These are phyloP conservation scores for Bryum argenteum DNA, from an alignment of 225 moss, liverwort and hornwort species.

Conservation along the genomic window DNA sequence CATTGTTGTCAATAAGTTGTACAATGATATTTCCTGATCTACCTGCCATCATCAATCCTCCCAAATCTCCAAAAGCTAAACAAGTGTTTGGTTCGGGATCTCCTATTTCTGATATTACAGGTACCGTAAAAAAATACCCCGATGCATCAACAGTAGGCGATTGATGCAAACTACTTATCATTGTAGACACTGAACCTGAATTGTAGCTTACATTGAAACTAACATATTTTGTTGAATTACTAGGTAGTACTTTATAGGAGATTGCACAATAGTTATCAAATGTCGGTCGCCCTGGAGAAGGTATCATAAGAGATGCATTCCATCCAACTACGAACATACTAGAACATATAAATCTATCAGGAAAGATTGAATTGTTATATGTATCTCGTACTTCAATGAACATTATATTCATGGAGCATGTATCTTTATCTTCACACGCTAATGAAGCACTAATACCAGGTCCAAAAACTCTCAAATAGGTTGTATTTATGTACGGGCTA, in stretches of 20 bases:
- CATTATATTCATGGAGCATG: conserved; percentile 35
- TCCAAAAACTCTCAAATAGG: conserved; percentile 30
- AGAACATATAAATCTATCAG: conserved; percentile 33
- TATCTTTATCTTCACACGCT: conserved; percentile 30
- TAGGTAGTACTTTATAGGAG: conserved; percentile 36
- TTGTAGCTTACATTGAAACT: conserved; percentile 38
- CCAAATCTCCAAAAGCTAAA: conserved; percentile 57
- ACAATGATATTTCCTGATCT: conserved; percentile 35
- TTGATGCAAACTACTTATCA: conserved; percentile 16
- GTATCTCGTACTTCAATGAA: conserved; percentile 30
- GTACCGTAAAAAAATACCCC: conserved; percentile 26
- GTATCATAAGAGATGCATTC: conserved; percentile 28
- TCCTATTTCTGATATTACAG: conserved; percentile 19
- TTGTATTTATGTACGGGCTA: conserved; percentile 20
- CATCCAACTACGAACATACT: conserved; percentile 29
- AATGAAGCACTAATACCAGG: conserved; percentile 37
- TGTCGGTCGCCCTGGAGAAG: conserved; percentile 13
- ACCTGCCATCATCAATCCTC: conserved; percentile 59
- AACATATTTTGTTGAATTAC: conserved; percentile 27
- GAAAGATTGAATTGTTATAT: conserved; percentile 33
- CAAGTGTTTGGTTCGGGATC: conserved; percentile 44
- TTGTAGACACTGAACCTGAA: conserved; percentile 9
- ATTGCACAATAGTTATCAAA: conserved; percentile 41
- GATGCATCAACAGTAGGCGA: conserved; percentile 18
- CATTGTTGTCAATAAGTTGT: conserved; percentile 52